A percentile compares a stretch with the other conserved stretches of the same genome.
These are phyloP conservation scores for Epichloe festucae DNA, from an alignment of 2,329 filamentous ascomycete species.

Conservation along the genomic window DNA sequence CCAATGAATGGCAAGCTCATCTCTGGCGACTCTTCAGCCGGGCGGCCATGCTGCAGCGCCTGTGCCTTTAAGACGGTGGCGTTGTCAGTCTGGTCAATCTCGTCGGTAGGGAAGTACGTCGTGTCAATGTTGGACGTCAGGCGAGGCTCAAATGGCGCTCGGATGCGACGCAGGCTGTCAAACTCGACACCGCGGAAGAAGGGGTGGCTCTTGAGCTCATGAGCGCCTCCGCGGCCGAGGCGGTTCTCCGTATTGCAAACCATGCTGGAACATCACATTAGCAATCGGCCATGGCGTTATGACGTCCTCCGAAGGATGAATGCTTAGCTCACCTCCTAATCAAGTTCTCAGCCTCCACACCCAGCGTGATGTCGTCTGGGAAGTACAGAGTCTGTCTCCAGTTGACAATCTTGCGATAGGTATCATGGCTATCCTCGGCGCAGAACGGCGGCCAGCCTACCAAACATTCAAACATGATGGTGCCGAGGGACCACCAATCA, in stretches of 20 bases:
- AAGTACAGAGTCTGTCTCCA: constrained; percentile 95
- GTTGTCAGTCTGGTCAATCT: constrained; percentile 94
- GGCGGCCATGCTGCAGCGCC: constrained; percentile 54
- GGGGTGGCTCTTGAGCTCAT: constrained; percentile 83
- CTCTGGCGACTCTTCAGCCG: constrained; percentile 70
- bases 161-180: constrained; percentile 81
- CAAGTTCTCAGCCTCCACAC: constrained; percentile 78
- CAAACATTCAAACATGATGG: constrained; percentile 99
- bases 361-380: constrained; percentile 85
- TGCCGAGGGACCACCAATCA: constrained; percentile 98
- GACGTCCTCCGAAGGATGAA: not conserved
- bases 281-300: not conserved
- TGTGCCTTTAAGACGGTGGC: constrained; percentile 77
- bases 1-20: constrained; percentile 73
- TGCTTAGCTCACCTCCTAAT: constrained; percentile 60
- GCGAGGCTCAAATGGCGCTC: constrained; percentile 90
- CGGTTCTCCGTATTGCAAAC: constrained; percentile 91
- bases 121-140: constrained; percentile 90
- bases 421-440: constrained; percentile 92
- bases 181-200: constrained; percentile 98
- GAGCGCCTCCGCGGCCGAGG: constrained; percentile 72
- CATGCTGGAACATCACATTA: constrained; percentile 44
- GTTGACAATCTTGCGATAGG: constrained; percentile 98
- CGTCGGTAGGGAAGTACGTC: constrained; percentile 96
- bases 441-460: constrained; percentile 99